These are phyloP conservation scores for Globisporangium spinosum DNA, from an alignment of 352 stramenopile species.

Conservation along the genomic window DNA sequence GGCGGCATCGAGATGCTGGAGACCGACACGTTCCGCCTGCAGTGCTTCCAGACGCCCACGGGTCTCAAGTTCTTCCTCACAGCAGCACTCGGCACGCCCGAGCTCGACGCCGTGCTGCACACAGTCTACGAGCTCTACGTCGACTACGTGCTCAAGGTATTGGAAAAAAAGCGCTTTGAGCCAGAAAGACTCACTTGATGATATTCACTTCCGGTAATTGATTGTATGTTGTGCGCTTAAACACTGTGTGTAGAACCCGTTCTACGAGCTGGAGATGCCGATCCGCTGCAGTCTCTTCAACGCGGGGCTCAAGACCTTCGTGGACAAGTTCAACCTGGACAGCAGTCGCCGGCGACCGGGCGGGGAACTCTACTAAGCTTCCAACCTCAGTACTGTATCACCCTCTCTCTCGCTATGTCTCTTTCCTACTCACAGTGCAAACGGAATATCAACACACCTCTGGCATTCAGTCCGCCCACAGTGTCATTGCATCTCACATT, in stretches of 20 bases:
- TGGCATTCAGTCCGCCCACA: background rate
- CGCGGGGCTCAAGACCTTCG: conserved; percentile 77
- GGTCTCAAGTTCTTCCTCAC: conserved; percentile 94
- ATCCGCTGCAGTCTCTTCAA: conserved; percentile 94
- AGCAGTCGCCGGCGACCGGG: conserved; percentile 51
- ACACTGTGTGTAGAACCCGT: conserved; percentile 74
- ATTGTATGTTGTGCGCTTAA: background rate
- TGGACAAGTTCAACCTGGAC: conserved; percentile 84
- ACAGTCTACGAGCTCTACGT: conserved; percentile 93
- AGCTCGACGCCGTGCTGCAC: conserved; percentile 82
- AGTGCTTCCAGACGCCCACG: conserved; percentile 92
- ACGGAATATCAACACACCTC: background rate
- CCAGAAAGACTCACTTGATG: background rate
- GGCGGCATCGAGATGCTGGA: conserved; percentile 91
- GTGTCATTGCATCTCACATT: background rate
- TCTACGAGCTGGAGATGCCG: conserved; percentile 95
- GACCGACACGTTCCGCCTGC: conserved; percentile 88
- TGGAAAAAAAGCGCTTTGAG: background rate
- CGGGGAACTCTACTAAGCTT: conserved; percentile 31
- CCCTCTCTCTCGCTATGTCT: background rate
- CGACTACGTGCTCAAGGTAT: conserved; percentile 94
- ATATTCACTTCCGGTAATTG: background rate
- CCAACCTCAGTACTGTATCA: background rate
- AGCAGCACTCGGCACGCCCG: conserved; percentile 76
- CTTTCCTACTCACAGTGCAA: background rate